These are phyloP conservation scores for Colletotrichum sp. DNA, from an alignment of 2,329 filamentous ascomycete genomes.

Conservation along the genomic window DNA sequence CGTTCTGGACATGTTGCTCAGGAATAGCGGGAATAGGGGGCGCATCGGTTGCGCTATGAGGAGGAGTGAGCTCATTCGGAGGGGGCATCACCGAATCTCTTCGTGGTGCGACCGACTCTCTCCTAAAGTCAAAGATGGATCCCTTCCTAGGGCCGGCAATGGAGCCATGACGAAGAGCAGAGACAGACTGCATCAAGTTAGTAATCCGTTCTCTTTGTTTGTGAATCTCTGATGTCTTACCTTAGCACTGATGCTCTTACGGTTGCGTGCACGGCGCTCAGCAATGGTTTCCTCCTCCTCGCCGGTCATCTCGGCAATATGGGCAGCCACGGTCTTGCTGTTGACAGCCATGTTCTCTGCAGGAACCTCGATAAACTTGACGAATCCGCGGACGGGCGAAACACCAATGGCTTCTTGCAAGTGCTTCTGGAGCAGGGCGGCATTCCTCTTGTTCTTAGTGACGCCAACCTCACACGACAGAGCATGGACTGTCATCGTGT, in stretches of 20 bases:
- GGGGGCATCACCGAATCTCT: background rate
- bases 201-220: background rate
- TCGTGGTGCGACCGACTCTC: background rate
- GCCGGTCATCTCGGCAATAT: slow-evolving; percentile 63
- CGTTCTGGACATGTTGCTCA: background rate
- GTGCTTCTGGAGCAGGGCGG: slow-evolving; percentile 77
- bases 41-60: slow-evolving; percentile 17
- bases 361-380: slow-evolving; percentile 72
- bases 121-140: slow-evolving; percentile 17
- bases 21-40: slow-evolving; percentile 10
- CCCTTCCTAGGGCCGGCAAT: slow-evolving; percentile 8
- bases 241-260: slow-evolving; percentile 41
- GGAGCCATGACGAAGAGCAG: slow-evolving; percentile 14
- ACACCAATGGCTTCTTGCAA: slow-evolving; percentile 76
- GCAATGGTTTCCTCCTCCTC: slow-evolving; percentile 24
- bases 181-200: background rate
- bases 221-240: slow-evolving; percentile 21
- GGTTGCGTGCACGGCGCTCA: slow-evolving; percentile 25
- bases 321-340: slow-evolving; percentile 71
- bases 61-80: slow-evolving; percentile 11
- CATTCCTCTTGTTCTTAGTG: slow-evolving; percentile 81
- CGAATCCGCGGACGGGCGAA: slow-evolving; percentile 67
- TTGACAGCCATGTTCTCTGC: slow-evolving; percentile 77
- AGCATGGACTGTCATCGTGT: slow-evolving; percentile 76
- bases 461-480: slow-evolving; percentile 73